phyloP scores from a whole-genome alignment of 2,329 filamentous ascomycete species.

The Venturia asperata region DNA sequence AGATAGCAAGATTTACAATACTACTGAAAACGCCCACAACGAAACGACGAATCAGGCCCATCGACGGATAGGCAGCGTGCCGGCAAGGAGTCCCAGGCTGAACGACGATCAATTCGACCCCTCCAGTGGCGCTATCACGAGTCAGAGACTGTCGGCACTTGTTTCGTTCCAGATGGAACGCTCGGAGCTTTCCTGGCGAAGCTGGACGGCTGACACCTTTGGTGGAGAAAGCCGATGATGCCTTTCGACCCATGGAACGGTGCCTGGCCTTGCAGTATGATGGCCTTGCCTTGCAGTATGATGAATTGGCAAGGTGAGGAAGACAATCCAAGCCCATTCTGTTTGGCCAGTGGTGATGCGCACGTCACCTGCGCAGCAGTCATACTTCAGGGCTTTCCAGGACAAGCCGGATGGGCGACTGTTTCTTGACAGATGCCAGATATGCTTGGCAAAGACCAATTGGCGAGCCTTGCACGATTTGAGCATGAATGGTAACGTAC shows the following conservation, averaged over 20 bases:
- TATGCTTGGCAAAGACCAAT: not conserved
- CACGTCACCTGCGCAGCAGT: not conserved
- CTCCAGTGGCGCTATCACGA: constrained; percentile 6
- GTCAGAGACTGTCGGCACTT: not conserved
- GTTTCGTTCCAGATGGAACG: not conserved
- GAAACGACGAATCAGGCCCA: not conserved
- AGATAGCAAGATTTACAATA: not conserved
- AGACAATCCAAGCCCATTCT: not conserved
- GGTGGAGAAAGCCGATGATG: not conserved
- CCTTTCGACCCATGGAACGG: not conserved
- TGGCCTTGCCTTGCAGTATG: not conserved
- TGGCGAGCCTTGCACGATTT: not conserved
- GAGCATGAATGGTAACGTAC: not conserved
- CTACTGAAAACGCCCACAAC: not conserved
- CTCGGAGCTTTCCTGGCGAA: not conserved
- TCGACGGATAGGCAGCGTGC: not conserved
- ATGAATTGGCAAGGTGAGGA: not conserved
- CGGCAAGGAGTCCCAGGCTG: no score
- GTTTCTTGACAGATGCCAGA: not conserved
- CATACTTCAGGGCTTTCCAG: not conserved
- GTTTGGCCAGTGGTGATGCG: not conserved
- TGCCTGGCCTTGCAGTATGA: not conserved
- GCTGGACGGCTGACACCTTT: not conserved
- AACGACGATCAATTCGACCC: no score
- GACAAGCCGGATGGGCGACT: not conserved